Percentiles rank a stretch among this genome's conserved stretches.
phyloP scores from a whole-genome alignment of 768 basidiomycete species.

The Mycena crocata region DNA sequence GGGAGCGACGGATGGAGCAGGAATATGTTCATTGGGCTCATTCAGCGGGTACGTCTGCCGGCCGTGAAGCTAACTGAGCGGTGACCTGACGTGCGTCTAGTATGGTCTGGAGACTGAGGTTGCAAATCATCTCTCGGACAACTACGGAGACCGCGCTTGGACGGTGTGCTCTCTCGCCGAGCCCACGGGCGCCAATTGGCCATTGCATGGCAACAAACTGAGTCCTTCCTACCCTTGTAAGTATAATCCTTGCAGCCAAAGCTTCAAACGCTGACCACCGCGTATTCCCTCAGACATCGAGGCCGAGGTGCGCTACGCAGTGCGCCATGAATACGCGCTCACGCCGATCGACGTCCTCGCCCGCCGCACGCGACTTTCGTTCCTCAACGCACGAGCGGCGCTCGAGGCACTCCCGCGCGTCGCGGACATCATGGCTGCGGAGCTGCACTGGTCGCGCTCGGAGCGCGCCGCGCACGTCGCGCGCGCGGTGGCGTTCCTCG shows the following conservation, averaged over 20 bases:
- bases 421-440: conserved; percentile 90
- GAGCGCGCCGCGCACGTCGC: conserved; percentile 72
- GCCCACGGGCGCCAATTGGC: conserved; percentile 84
- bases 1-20: conserved; percentile 95
- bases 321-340: conserved; percentile 90
- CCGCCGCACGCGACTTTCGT: conserved; percentile 89
- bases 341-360: conserved; percentile 95
- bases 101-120: conserved; percentile 93
- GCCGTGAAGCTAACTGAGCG: neutral
- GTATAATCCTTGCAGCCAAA: no score
- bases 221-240: conserved; percentile 80
- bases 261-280: neutral
- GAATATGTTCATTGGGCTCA: conserved; percentile 97
- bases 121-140: conserved; percentile 92
- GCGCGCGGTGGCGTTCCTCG: conserved; percentile 73
- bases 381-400: conserved; percentile 91
- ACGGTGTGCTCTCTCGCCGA: conserved; percentile 86
- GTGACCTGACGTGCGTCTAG: conserved; percentile 48
- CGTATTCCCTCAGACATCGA: conserved; percentile 73
- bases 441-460: conserved; percentile 79
- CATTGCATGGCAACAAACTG: conserved; percentile 85
- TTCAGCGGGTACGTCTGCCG: conserved; percentile 76
- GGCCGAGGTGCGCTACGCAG: conserved; percentile 92
- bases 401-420: conserved; percentile 87
- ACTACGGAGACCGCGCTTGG: conserved; percentile 98